Base-by-base conservation (phyloP, 1,284 basidiomycete species). In the Papiliotrema fonsecae region DNA sequence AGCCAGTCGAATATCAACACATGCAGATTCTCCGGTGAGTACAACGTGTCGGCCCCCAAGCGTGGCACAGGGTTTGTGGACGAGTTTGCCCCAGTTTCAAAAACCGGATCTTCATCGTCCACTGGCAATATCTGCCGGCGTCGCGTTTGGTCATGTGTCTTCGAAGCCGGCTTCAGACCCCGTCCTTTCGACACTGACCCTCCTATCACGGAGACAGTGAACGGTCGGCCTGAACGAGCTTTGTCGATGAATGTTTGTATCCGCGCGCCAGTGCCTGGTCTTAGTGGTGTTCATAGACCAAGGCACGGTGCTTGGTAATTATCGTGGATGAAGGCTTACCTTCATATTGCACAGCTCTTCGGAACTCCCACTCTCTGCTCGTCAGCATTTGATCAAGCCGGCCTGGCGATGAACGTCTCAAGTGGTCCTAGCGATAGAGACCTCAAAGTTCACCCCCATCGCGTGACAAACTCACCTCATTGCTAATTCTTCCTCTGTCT, bases 11-110 rank as follows among this genome's bases (percentile, higher is more conserved):
- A 73, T 14, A 73, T 63, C 42, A 63, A 57, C 6, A 64, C 54
- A 46, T 73, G 69, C 24, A 73, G 42, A 56, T 73, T 73, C 39
- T 70, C 62, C 3, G 59, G 64, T 11, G 67, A 67, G 52, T 73
- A 70, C n/a, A 73, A 62, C 13, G 61, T 72, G 21, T 54, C 42
- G 1, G 65, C 62, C 43, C 65, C 66, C 35, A 52, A 47, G 16
- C 41, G 40, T 21, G 47, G 50, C 6, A 11, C 26, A 34, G 40
- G 16, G 37, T 43, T 31, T 27, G 42, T 19, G 3, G 40, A 30
- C 19, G 19, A 11, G 19, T 14, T 26, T 19, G 31, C 40, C 10
- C n/a, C 10, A 11, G 16, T 32, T 19, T 49, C 46, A 19, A 21
- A 28, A 21, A 39, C 32, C 42, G 11, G n/a, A 19, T 30, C 44